phyloP scores from a whole-genome alignment of 306 rosid genomes.

The Inga leiocalycina region DNA sequence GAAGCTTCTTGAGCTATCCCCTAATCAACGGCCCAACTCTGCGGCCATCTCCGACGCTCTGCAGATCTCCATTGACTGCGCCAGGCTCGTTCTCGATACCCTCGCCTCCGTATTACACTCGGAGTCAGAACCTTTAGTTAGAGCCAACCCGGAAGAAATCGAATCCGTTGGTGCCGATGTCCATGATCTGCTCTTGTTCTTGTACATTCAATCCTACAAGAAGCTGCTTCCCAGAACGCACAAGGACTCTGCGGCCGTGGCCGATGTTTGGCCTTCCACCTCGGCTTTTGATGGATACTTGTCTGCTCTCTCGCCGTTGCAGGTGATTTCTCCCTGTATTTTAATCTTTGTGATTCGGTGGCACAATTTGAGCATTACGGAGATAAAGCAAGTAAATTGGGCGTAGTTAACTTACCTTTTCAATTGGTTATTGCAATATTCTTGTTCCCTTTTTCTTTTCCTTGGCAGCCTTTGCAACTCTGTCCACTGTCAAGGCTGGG shows the following conservation, averaged over 20 bases:
- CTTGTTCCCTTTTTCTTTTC: neutral
- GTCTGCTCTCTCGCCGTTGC: conserved; percentile 97
- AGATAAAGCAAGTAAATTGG: neutral
- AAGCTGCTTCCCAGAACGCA: conserved; percentile 88
- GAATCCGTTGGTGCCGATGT: conserved; percentile 72
- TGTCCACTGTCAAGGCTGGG: neutral
- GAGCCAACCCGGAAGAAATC: conserved; percentile 46
- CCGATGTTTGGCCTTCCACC: conserved; percentile 99
- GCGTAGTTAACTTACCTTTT: neutral
- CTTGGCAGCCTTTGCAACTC: neutral
- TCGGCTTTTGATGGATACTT: conserved; percentile 98
- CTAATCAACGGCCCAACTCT: conserved; percentile 57
- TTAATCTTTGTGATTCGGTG: neutral
- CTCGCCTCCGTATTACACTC: conserved; percentile 76
- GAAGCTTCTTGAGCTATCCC: conserved; percentile 63
- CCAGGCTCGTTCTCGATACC: conserved; percentile 79
- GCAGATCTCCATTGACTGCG: conserved; percentile 91
- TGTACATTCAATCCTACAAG: conserved; percentile 95
- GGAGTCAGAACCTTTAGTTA: conserved; percentile 68
- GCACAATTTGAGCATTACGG: neutral
- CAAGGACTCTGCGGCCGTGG: conserved; percentile 93
- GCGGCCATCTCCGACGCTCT: conserved; percentile 70
- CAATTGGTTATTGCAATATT: neutral
- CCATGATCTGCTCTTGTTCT: conserved; percentile 82
- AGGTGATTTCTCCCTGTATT: conserved; percentile 54